Evolutionary conservation across 371 early-diverging fungal species (phyloP), one percentile per base, ranked within the genome.

Genomic region (Syncephalis fuscata): DNA sequence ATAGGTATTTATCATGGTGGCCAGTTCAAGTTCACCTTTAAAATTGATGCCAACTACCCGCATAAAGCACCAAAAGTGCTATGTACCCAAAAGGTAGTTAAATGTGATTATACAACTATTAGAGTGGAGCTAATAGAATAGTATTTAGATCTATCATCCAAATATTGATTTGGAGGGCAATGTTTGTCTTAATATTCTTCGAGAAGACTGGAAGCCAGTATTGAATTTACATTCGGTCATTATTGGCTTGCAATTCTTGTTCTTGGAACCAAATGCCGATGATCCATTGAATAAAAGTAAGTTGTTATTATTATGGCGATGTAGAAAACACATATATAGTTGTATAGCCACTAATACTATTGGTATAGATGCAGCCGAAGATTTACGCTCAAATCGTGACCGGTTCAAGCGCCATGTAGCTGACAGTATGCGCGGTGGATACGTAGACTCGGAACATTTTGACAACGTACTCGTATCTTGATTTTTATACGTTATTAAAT

Each of bases 171-270:
- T 90, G 11, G 89, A 92, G 40, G 98, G 98, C 39, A 88, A 94
- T 52, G 88, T 99, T 37, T 99, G 99, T 59, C 65, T 99, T 42
- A 99, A 99, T 65, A 95, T 99, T 52, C 71, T 99, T 52, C 86
- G 99, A 49, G 95, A 94, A 59, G 95, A 98, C 62, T 99, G 99
- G 99, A 96, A 92, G 49, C 99, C 99, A 3, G 99, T 99, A 10
- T 71, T 99, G 25, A 94, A 90, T 53, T 71, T 99, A 51, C 87
- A 92, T 61, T 81, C 97, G 37, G 85, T 99, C 27, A 61, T 99
- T 44, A 82, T 99, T 40, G 97, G 98, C 7, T 69, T 99, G 50
- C 88, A 92, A 59, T 89, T 92, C 57, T 65, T 99, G 37, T 85
- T 99, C 54, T 63, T 91, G 54, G 99, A 95, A 52, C 99, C 99